phyloP scores from a whole-genome alignment of 306 rosid genomes.

The Casuarina glauca region DNA sequence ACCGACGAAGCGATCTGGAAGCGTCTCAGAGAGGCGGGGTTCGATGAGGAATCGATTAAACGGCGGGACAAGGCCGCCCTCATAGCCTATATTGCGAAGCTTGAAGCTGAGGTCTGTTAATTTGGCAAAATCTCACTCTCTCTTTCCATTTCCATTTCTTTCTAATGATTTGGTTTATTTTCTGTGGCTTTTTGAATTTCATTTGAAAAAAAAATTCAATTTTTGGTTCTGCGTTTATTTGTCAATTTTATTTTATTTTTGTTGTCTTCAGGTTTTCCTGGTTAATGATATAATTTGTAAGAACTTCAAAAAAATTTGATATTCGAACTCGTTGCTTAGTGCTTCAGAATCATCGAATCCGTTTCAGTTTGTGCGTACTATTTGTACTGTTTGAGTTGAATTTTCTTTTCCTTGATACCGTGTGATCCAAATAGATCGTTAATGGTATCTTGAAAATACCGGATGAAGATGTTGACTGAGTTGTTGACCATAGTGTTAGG shows the following conservation, averaged over 20 bases:
- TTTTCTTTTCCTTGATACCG: background rate
- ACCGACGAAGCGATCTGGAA: constrained; percentile 82
- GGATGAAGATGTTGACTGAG: background rate
- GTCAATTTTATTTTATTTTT: background rate
- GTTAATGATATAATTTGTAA: background rate
- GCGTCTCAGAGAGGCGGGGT: constrained; percentile 77
- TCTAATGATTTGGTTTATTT: background rate
- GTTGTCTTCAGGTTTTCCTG: background rate
- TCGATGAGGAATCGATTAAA: constrained; percentile 81
- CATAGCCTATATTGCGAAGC: constrained; percentile 80
- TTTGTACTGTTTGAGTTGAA: background rate
- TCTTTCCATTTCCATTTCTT: background rate
- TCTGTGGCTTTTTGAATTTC: background rate
- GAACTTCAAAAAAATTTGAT: background rate
- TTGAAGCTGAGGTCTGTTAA: constrained; percentile 79
- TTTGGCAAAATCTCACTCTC: background rate
- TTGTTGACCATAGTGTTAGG: background rate
- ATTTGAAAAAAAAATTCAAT: background rate
- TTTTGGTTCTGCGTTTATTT: background rate
- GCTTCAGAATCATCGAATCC: background rate
- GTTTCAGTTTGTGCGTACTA: background rate
- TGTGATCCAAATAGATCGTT: background rate
- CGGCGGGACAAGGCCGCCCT: constrained; percentile 91
- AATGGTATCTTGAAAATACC: background rate
- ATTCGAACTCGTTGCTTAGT: background rate